Conservation (phyloP, 257 asterid species). For the Primulina huaijiensis region DNA sequence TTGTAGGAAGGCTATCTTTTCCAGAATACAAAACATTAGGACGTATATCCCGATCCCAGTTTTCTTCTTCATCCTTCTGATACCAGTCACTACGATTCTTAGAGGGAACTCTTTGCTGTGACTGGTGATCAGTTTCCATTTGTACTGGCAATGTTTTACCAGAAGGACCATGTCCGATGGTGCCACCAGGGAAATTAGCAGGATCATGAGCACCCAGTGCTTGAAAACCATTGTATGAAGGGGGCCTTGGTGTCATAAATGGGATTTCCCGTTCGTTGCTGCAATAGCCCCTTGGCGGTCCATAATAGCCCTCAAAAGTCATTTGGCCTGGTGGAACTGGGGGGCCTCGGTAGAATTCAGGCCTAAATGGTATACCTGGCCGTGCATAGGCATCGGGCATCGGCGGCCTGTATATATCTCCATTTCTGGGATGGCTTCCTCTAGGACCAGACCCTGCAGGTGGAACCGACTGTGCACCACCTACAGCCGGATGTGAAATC, state of each 20-base stretch:
- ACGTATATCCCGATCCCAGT: slow-evolving; percentile 38
- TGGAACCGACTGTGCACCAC: slow-evolving; percentile 62
- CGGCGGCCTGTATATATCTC: slow-evolving; percentile 75
- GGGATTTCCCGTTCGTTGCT: slow-evolving; percentile 67
- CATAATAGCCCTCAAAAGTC: slow-evolving; percentile 77
- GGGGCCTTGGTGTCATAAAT: slow-evolving; percentile 52
- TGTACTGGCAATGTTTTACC: slow-evolving; percentile 45
- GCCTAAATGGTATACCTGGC: slow-evolving; percentile 78
- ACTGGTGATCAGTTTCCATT: slow-evolving; percentile 41
- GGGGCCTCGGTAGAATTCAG: slow-evolving; percentile 65
- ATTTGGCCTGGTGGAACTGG: slow-evolving; percentile 51
- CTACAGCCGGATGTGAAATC: slow-evolving; percentile 64
- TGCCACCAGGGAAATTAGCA: slow-evolving; percentile 50
- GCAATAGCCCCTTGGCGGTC: slow-evolving; percentile 81
- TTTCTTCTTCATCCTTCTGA: slow-evolving; percentile 54
- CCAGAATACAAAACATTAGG: slow-evolving; percentile 35
- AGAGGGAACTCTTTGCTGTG: slow-evolving; percentile 42
- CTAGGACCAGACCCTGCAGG: slow-evolving; percentile 64
- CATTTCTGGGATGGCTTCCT: slow-evolving; percentile 79
- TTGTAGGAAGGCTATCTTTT: slow-evolving; percentile 33
- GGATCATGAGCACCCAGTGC: slow-evolving; percentile 52
- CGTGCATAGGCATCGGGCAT: slow-evolving; percentile 71
- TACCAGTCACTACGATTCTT: slow-evolving; percentile 51
- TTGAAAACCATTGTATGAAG: slow-evolving; percentile 59
- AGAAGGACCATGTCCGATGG: slow-evolving; percentile 43